These are phyloP conservation scores for Chenopodium quinoa DNA, from an alignment of 148 eudicot genomes.

Conservation along the genomic window DNA sequence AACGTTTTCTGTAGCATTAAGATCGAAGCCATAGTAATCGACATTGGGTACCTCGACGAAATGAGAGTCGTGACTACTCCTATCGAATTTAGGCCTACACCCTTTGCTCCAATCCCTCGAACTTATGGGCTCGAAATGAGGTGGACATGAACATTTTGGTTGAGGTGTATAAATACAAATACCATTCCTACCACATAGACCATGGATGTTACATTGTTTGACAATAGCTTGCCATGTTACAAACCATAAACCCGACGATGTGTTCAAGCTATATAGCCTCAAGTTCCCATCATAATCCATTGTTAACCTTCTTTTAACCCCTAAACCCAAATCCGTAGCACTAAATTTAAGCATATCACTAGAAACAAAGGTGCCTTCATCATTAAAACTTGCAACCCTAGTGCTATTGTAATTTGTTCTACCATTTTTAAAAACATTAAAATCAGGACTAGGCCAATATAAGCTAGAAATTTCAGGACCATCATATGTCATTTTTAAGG, in stretches of 20 bases:
- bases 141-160: conserved; percentile 53
- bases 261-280: conserved; percentile 54
- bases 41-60: conserved; percentile 46
- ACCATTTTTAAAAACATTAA: background rate
- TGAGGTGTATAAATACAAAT: conserved; percentile 46
- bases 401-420: conserved; percentile 34
- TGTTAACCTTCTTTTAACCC: conserved; percentile 45
- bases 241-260: conserved; percentile 37
- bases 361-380: conserved; percentile 36
- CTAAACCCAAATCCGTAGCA: conserved; percentile 42
- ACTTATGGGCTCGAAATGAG: conserved; percentile 34
- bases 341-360: conserved; percentile 39
- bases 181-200: conserved; percentile 62
- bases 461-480: conserved; percentile 29
- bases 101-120: conserved; percentile 50
- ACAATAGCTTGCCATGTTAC: conserved; percentile 48
- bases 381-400: conserved; percentile 32
- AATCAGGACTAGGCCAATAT: conserved; percentile 38
- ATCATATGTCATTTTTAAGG: conserved; percentile 27
- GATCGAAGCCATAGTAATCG: conserved; percentile 63
- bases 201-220: conserved; percentile 43
- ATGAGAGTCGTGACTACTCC: conserved; percentile 24
- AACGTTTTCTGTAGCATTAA: conserved; percentile 4
- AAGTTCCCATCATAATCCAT: conserved; percentile 60
- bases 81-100: conserved; percentile 47